phyloP scores from a whole-genome alignment of 495 filamentous ascomycete species.

The Xylaria acuta region DNA sequence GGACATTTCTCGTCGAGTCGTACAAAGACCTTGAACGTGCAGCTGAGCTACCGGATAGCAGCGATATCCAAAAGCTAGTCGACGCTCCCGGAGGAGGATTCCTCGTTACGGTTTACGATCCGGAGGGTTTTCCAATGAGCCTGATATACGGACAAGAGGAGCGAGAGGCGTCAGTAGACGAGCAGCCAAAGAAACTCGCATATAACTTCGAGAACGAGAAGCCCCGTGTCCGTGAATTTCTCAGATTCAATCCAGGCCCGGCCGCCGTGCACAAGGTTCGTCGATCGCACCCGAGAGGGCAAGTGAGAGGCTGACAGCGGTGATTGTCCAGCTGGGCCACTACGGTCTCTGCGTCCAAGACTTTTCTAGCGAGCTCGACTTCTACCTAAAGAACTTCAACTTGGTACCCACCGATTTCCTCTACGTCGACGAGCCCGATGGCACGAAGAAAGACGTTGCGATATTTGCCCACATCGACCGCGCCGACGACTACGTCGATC shows the following conservation, averaged over 20 bases:
- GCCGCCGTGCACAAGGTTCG: slow-evolving; percentile 61
- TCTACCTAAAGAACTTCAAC: slow-evolving; percentile 67
- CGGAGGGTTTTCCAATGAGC: slow-evolving; percentile 51
- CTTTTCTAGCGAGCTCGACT: slow-evolving; percentile 54
- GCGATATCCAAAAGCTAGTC: slow-evolving; percentile 42
- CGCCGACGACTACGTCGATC: slow-evolving; percentile 48
- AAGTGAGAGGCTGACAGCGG: not conserved
- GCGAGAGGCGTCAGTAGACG: slow-evolving; percentile 31
- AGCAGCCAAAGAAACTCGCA: slow-evolving; percentile 45
- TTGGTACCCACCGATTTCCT: slow-evolving; percentile 54
- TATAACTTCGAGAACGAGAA: slow-evolving; percentile 42
- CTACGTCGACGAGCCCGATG: slow-evolving; percentile 38
- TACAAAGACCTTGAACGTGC: slow-evolving; percentile 50
- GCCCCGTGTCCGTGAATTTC: slow-evolving; percentile 40
- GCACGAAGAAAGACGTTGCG: slow-evolving; percentile 48
- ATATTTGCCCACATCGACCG: slow-evolving; percentile 38
- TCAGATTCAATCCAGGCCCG: slow-evolving; percentile 56
- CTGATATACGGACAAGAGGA: slow-evolving; percentile 52
- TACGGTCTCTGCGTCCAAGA: slow-evolving; percentile 61
- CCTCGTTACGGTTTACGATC: slow-evolving; percentile 49
- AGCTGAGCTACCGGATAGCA: slow-evolving; percentile 39
- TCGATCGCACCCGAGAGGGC: not conserved
- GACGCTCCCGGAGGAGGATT: slow-evolving; percentile 54
- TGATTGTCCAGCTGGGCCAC: slow-evolving; percentile 56
- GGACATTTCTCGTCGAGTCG: slow-evolving; percentile 48